phyloP scores from a whole-genome alignment of 2,329 filamentous ascomycete species.

The Botryosphaeria dothidea region DNA sequence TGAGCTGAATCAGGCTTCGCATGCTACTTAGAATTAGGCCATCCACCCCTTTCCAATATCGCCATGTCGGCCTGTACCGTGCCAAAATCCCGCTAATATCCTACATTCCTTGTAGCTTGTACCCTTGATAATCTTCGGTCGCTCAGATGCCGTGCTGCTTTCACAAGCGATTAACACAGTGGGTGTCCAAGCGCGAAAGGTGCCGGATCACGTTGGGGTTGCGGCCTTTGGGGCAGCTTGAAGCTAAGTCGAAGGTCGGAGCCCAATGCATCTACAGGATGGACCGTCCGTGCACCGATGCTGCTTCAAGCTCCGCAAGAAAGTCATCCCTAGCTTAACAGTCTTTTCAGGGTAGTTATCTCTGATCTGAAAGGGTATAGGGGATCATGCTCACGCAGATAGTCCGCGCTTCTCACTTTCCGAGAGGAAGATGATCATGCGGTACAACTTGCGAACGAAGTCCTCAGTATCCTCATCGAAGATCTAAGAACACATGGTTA shows the following conservation, averaged over 20 bases:
- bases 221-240: too few relatives aligned
- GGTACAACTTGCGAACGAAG: conserved; percentile 94
- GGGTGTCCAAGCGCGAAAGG: too few relatives aligned
- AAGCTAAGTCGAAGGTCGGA: too few relatives aligned
- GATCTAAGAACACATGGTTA: conserved; percentile 57
- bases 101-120: background rate
- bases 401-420: conserved; percentile 18
- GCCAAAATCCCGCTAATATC: background rate
- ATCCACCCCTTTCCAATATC: background rate
- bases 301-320: too few relatives aligned
- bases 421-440: conserved; percentile 54
- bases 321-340: too few relatives aligned
- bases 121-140: background rate
- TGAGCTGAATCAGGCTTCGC: background rate
- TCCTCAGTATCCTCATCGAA: conserved; percentile 94
- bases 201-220: too few relatives aligned
- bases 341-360: too few relatives aligned
- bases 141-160: background rate
- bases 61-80: background rate
- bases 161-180: background rate
- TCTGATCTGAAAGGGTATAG: conserved; percentile 49
- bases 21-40: conserved; percentile 1
- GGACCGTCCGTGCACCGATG: too few relatives aligned
- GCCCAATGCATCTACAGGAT: too few relatives aligned
- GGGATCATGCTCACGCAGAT: background rate